Base-by-base conservation (phyloP, 2,329 filamentous ascomycete genomes). In the Venturia aucupariae region DNA sequence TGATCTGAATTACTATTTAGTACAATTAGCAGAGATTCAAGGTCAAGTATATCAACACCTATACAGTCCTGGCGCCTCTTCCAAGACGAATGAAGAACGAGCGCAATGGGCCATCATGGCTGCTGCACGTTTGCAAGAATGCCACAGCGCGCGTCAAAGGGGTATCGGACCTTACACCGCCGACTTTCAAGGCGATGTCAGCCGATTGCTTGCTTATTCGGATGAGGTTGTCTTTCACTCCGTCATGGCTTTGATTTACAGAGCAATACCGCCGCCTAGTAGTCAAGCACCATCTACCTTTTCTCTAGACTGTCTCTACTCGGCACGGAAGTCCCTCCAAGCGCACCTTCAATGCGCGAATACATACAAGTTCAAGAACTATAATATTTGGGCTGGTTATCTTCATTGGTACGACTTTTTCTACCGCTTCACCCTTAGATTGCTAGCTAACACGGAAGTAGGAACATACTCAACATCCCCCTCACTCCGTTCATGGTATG, bases 401-500 rank as follows among this genome's bases (percentile, higher is more conserved):
- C 42, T 30, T 3, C 59, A 46, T 42, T 61, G 59, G 59, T 42
- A 38, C 15, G 59, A 17, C 1, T 42, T 19, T 61, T 19, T n/a
- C 2, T 32, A 35, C 30, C 19, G 19, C 5, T 15, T n/a, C 51
- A 3, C 17, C 2, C 10, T 10, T 15, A 4, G 15, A 35, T 35
- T n/a, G 5, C 13, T 7, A 19, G 27, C 51, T 32, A 35, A 32
- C 3, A n/a, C 24, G 11, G 22, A 8, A 19, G 30, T 57, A 76
- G 76, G 75, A 71, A 71, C 4, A 70, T 77, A 24, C 71, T 79
- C 7, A 71, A 79, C 68, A 75, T 77, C 4, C 79, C 79, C 0
- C 81, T 81, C 67, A 78, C 79, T 44, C 79, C 79, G 0, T 81
- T 80, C 65, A 79, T 81, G 11, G 78, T 81, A 1, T 71, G 80